Evolutionary conservation across 805 yeast genomes (phyloP), one percentile per base, ranked within the genome.

Genomic region (Metschnikowia drakensbergensis): DNA sequence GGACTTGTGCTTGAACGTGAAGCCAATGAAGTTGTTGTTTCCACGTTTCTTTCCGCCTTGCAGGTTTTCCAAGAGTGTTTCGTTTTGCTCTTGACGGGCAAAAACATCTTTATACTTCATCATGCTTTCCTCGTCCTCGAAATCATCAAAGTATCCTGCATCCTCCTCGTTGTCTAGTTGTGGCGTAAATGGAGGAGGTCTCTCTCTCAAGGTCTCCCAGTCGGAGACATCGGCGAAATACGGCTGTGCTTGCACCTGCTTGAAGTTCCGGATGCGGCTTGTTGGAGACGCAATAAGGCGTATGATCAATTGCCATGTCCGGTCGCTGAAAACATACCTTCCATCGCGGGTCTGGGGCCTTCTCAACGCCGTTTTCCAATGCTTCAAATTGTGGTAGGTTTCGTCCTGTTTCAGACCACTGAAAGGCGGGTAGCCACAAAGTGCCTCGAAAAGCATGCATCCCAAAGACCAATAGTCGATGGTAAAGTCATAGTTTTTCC

Each of bases 391-490:
- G 57, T 89, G 81, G 66, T 95, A 94, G 0, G 99, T 94, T 65
- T 94, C 99, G 60, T 94, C 96, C 35, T 95, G 87, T 36, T 88
- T 81, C 37, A 90, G 81, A 3, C 99, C 99, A 37, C 96, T 84
- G 63, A 94, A 94, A 39, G 99, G 99, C 3, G 99, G 96, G 67
- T 88, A 94, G 0, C 99, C 98, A 54, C 94, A 94, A 49, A 94
- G 79, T 41, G 97, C 88, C 69, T 94, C 99, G 65, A 92, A 94
- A 35, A 94, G 74, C 84, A 94, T 94, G 69, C 99, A 94, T 4
- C 99, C 99, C 50, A 94, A 74, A 0, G 98, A 91, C 99, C 99
- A 94, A 66, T 94, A 94, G 72, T 94, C 99, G 49, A 95, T 96
- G 11, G 99, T 92, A 65, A 85, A 91, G 64, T 94, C 97, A 66